These are phyloP conservation scores for Elongisporangium anandrum DNA, from an alignment of 352 stramenopile genomes.

Conservation along the genomic window DNA sequence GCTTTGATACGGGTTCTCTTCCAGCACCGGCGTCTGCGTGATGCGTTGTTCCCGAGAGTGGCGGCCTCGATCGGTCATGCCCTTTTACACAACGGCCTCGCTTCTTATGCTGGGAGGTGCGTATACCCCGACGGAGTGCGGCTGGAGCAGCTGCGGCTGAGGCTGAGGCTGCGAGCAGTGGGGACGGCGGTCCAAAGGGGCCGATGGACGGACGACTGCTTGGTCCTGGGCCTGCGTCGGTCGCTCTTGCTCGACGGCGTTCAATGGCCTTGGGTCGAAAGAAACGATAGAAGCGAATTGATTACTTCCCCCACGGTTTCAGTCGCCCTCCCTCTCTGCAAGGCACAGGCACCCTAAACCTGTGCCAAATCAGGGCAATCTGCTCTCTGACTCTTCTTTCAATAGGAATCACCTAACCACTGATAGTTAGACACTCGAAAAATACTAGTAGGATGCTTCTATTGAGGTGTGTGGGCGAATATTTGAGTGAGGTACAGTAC, in stretches of 20 bases:
- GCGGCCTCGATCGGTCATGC: slow-evolving; percentile 5
- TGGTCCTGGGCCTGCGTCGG: background rate
- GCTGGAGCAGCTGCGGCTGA: background rate
- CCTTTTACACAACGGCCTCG: background rate
- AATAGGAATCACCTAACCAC: background rate
- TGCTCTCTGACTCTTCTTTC: background rate
- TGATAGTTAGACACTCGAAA: background rate
- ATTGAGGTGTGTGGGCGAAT: background rate
- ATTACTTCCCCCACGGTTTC: background rate
- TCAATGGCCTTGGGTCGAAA: background rate
- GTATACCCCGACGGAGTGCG: background rate
- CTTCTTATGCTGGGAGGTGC: background rate
- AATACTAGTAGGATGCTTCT: background rate
- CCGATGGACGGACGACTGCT: background rate
- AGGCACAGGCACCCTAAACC: background rate
- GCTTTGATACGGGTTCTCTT: slow-evolving; percentile 64
- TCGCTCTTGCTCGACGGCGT: background rate
- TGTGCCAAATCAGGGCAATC: background rate
- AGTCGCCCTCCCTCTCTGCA: background rate
- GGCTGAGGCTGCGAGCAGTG: background rate
- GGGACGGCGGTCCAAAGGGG: background rate
- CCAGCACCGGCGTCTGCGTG: slow-evolving; percentile 50
- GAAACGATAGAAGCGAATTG: background rate
- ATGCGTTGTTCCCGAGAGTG: slow-evolving; percentile 43
- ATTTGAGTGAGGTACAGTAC: background rate